Evolutionary conservation across 768 basidiomycete genomes (phyloP).

Genomic region (Amanita subjunquillea): DNA sequence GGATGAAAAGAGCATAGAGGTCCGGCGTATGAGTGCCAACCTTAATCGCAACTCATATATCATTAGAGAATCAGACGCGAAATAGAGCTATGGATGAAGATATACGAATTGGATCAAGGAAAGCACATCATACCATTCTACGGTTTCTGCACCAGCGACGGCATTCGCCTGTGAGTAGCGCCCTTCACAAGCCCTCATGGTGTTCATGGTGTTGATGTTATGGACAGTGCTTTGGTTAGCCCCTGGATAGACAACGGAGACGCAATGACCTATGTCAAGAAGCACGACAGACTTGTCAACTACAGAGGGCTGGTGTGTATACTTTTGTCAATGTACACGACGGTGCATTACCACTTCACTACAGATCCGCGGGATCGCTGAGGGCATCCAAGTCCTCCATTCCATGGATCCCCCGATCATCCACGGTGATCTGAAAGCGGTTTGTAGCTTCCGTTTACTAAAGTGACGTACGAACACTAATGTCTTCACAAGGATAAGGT

Average conservation of each 20-base stretch:
- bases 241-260: constrained; percentile 4
- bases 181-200: too few relatives aligned
- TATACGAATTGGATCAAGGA: constrained; percentile 1
- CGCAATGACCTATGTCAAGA: constrained; percentile 1
- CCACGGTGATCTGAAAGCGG: constrained; percentile 5
- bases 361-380: constrained; percentile 22
- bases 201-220: background rate
- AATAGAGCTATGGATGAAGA: constrained; percentile 2
- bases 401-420: constrained; percentile 4
- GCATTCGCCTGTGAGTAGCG: background rate
- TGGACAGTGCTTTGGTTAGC: background rate
- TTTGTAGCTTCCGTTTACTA: background rate
- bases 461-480: background rate
- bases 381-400: constrained; percentile 3
- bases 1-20: background rate
- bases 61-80: constrained; percentile 1
- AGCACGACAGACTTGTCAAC: constrained; percentile 2
- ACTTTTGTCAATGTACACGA: background rate
- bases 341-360: constrained; percentile 11
- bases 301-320: background rate
- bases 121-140: constrained; percentile 5
- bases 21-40: background rate
- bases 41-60: background rate
- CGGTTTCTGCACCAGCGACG: constrained; percentile 3
- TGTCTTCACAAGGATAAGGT: background rate